Conservation (phyloP, 768 basidiomycete species). For the Naematelia encephala region DNA sequence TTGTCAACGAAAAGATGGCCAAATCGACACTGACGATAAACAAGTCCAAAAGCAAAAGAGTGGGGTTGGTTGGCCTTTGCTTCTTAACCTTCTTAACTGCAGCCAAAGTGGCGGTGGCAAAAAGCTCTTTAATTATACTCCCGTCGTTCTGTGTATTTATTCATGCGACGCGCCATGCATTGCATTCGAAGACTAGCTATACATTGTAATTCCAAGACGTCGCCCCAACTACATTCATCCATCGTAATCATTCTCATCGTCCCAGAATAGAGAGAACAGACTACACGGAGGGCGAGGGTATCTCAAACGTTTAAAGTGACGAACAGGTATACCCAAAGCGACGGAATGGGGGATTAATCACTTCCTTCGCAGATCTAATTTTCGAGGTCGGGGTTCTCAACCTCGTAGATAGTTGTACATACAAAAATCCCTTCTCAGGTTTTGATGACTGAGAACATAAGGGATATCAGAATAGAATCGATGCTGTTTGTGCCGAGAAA, state of each 20-base stretch:
- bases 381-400: not conserved
- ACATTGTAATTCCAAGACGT: constrained; percentile 1
- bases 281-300: not conserved
- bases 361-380: not conserved
- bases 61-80: too few relatives aligned
- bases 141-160: too few relatives aligned
- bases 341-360: not conserved
- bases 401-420: not conserved
- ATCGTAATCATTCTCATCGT: not conserved
- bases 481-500: not conserved
- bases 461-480: not conserved
- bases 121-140: too few relatives aligned
- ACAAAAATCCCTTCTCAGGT: not conserved
- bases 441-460: not conserved
- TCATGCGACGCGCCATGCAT: not conserved
- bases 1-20: too few relatives aligned
- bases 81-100: too few relatives aligned
- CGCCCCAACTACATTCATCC: not conserved
- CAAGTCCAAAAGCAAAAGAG: too few relatives aligned
- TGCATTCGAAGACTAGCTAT: not conserved
- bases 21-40: too few relatives aligned
- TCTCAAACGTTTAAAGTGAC: not conserved
- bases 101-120: too few relatives aligned
- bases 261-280: not conserved
- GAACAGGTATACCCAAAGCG: not conserved